Base-by-base conservation (phyloP, 352 stramenopile genomes). In the Phytophthora kernoviae region DNA sequence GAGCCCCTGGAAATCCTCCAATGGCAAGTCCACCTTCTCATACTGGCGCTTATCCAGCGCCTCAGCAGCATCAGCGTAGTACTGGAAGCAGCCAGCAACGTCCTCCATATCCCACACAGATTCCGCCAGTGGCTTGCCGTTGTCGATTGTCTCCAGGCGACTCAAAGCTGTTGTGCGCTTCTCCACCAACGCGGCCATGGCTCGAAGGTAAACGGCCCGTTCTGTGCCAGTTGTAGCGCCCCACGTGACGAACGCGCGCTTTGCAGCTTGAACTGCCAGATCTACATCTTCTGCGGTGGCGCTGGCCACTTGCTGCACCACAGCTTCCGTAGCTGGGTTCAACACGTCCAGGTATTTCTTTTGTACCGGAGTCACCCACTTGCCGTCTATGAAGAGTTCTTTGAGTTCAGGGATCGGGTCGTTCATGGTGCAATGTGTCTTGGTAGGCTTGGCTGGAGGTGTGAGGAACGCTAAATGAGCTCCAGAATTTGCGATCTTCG, bases 61-160 rank as follows among this genome's bases (percentile, higher is more conserved):
- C 33, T 71, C 62, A 0, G 62, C 62, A 2, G 56, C 50, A 10
- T 67, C 56, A 12, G 63, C 63, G 33, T 68, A 72, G 42, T 68
- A 72, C 6, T 63, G 27, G 34, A 72, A 68, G 76, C 81, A 90
- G 17, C 64, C 74, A 8, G 71, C 68, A 21, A 87, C 79, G 44
- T 91, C 79, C 48, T 88, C 79, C 53, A 93, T 84, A 55, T 91
- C 81, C 81, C 81, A 90, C 54, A 74, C 71, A 4, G 79, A 66
- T 40, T 93, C 81, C 1, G 70, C 39, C 12, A 89, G 50, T 6
- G 81, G 74, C 53, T 93, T 93, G 62, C 83, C 83, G 39, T 64
- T 71, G 61, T 93, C 79, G 21, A 89, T 30, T 20, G 83, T 89
- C 65, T 90, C 83, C 20, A 93, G 58, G 15, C 63, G 62, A 42